A percentile compares a stretch with the other conserved stretches of the same genome.
These are phyloP conservation scores for Jamesozyma spencerorum DNA, from an alignment of 805 yeast species.

Conservation along the genomic window DNA sequence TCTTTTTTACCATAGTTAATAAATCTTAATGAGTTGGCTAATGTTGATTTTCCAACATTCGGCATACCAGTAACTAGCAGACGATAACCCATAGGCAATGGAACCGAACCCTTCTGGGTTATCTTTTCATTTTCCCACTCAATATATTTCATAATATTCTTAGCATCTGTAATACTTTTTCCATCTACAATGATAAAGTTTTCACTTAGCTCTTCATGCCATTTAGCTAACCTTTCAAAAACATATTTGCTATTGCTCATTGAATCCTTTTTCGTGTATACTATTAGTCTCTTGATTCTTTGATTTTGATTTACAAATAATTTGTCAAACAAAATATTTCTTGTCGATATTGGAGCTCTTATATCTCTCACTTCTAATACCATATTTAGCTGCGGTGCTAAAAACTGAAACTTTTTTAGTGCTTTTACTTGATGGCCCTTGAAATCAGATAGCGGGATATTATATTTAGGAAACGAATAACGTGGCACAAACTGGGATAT, in stretches of 20 bases:
- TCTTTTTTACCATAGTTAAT: constrained; percentile 25
- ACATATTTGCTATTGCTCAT: constrained; percentile 26
- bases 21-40: constrained; percentile 63
- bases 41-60: constrained; percentile 90
- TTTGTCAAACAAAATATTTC: constrained; percentile 69
- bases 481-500: constrained; percentile 52
- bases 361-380: constrained; percentile 81
- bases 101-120: constrained; percentile 35
- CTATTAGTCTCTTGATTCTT: constrained; percentile 28
- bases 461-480: constrained; percentile 60
- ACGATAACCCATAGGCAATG: constrained; percentile 77
- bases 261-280: constrained; percentile 72
- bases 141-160: constrained; percentile 41
- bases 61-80: constrained; percentile 89
- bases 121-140: constrained; percentile 34
- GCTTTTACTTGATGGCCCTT: constrained; percentile 89
- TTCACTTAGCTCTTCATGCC: constrained; percentile 40
- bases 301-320: constrained; percentile 42
- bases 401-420: constrained; percentile 49
- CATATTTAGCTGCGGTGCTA: constrained; percentile 73
- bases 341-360: constrained; percentile 78
- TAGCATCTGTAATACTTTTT: constrained; percentile 41
- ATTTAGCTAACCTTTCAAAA: constrained; percentile 29
- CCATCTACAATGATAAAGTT: constrained; percentile 51
- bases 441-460: constrained; percentile 64